Base-by-base conservation (phyloP, 116 monocot genomes). In the Dioscorea cayenensis region DNA sequence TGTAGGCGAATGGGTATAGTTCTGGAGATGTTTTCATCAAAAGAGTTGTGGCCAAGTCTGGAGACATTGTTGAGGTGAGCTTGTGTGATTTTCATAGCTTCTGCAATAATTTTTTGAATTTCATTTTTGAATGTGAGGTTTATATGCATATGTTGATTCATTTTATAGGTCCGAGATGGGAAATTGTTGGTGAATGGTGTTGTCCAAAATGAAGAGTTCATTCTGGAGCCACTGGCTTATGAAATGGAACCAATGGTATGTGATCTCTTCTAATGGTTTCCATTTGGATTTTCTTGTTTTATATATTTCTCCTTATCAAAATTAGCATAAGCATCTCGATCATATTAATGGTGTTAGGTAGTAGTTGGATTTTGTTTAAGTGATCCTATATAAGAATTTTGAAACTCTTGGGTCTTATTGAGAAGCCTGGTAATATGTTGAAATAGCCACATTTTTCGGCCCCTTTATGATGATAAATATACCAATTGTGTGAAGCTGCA, bases 101-200 rank as follows among this genome's bases (percentile, higher is more conserved):
- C 35, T 35, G 28, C 36, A 43, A 43, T 10, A 8, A 43, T 10
- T 14, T 55, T 55, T 19, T 16, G 55, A 55, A 62, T 14, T 11
- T 63, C 28, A 37, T 51, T 52, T 52, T 51, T 25, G 51, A 22
- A 27, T 27, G 27, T 62, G 23, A 6, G 20, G 32, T 27, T 19
- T 66, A 22, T 74, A 67, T 22, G 21, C 50, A 17, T 64, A 25
- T 22, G 10, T 70, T 43, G 0, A 37, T 52, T 0, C 25, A 55
- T 35, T 49, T 70, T 27, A 73, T 66, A 92, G 92, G 96, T 96
- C 35, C 66, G 63, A 21, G 81, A 81, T 80, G 93, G 97, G 68
- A 93, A 90, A 50, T 73, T 97, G 64, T 51, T 86, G 75, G 86
- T 97, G 63, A 97, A 97, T 80, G 90, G 88, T 70, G 14, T 84